Conservation (phyloP, 352 stramenopile species). For the Phytophthora quininea region DNA sequence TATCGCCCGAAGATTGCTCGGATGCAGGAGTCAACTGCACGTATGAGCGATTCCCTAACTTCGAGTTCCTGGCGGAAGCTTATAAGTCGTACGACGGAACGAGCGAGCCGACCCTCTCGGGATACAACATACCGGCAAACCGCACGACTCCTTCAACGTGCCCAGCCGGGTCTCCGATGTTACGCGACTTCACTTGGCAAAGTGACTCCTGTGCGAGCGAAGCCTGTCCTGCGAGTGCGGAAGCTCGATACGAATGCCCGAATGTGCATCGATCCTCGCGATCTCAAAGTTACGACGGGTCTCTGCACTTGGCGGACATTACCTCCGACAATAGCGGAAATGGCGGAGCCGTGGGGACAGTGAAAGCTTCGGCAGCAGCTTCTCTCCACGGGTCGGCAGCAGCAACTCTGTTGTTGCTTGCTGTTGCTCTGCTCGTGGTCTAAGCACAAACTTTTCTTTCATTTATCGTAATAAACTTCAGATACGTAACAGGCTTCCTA, state of each 20-base stretch:
- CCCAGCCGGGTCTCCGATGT: constrained; percentile 15
- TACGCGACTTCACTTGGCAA: constrained; percentile 29
- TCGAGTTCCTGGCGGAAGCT: constrained; percentile 51
- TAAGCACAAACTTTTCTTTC: too few species aligned
- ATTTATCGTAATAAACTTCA: background rate
- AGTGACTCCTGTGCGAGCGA: constrained; percentile 26
- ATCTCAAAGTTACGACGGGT: constrained; percentile 4
- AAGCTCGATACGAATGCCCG: constrained; percentile 42
- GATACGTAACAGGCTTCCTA: too few species aligned
- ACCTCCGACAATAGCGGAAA: constrained; percentile 11
- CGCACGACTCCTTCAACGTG: constrained; percentile 25
- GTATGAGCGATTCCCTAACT: constrained; percentile 73
- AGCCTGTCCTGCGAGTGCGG: constrained; percentile 29
- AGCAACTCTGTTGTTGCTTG: constrained; percentile 6
- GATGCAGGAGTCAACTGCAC: constrained; percentile 44
- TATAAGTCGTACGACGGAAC: constrained; percentile 46
- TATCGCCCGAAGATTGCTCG: constrained; percentile 68
- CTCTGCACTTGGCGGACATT: constrained; percentile 21
- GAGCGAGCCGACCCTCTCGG: constrained; percentile 35
- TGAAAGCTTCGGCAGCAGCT: constrained; percentile 8
- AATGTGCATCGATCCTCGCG: constrained; percentile 12
- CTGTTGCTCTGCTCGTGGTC: constrained; percentile 7
- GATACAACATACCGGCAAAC: constrained; percentile 28
- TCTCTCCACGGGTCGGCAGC: background rate
- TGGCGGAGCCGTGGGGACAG: background rate